Evolutionary conservation across 139 green algal genomes (phyloP).

Genomic region (Dunaliella primolecta): DNA sequence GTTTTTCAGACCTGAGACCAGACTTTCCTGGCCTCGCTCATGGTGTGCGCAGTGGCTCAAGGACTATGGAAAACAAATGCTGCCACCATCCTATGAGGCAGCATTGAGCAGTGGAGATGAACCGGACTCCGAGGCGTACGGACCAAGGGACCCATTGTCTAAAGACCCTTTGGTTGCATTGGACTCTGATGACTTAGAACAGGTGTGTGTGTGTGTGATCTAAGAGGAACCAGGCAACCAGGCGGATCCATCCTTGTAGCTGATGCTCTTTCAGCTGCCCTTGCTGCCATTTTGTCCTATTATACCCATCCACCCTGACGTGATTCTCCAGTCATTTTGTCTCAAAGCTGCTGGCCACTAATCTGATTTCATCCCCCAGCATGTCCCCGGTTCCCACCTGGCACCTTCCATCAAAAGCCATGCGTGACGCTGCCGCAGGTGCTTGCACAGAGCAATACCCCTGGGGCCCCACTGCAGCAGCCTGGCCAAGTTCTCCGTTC

Average conservation of each 20-base stretch:
- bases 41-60: neutral
- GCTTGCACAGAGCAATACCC: neutral
- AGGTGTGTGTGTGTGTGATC: conserved; percentile 6
- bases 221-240: neutral
- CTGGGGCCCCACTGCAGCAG: neutral
- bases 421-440: no score
- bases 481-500: neutral
- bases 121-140: neutral
- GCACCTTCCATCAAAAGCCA: no score
- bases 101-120: neutral
- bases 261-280: neutral
- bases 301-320: neutral
- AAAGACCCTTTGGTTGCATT: neutral
- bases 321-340: neutral
- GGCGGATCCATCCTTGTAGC: neutral
- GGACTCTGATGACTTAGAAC: conserved; percentile 1
- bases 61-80: neutral
- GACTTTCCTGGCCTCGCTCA: no score
- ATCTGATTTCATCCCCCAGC: no score
- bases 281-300: neutral
- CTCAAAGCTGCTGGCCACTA: neutral
- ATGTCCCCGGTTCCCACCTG: no score
- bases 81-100: neutral
- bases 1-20: no score
- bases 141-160: conserved; percentile 7